Evolutionary conservation across 2,329 filamentous ascomycete species (phyloP), one percentile per base, ranked within the genome.

Genomic region (Paecilomyces sp.): DNA sequence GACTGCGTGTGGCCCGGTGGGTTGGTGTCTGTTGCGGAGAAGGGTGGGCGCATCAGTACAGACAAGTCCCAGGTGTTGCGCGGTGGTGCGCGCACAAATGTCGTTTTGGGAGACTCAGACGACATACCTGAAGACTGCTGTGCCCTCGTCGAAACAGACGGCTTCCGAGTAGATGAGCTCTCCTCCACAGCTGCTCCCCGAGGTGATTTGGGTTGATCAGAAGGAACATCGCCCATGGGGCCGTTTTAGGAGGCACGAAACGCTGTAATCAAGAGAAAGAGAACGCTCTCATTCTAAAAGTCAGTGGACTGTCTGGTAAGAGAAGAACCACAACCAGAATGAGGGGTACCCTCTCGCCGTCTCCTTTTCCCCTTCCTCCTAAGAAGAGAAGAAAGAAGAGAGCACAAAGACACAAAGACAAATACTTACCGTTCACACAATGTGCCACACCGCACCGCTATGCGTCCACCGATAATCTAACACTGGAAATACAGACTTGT

Each of bases 191-290:
- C 53, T 64, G 59, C 60, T 57, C 64, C 63, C 60, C 58, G 58
- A 55, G 59, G 54, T 61, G 62, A 61, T 52, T 62, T 66, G 57
- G 57, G 58, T 55, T 63, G 66, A 33, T 60, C 62, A 57, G 67
- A 56, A 60, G 66, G 59, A 66, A 61, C 69, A 69, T 71, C 64
- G 59, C 66, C 67, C 69, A 71, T 71, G 65, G 63, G 57, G 65
- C 50, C 60, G 61, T 55, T 11, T 28, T 58, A 56, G 30, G 31
- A 13, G 31, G 54, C 13, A 56, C 13, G 9, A n/a, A 34, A 56
- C 52, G 30, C 30, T 54, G 52, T 15, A 56, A 33, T 18, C n/a
- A n/a, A 47, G 55, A 52, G 30, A 57, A 53, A 57, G n/a, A 30
- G 36, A 22, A 30, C 31, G 18, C 33, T 57, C 33, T 50, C 34